Evolutionary conservation across 495 filamentous ascomycete genomes (phyloP), one percentile per base, ranked within the genome.

Genomic region (Xylaria palmicola): DNA sequence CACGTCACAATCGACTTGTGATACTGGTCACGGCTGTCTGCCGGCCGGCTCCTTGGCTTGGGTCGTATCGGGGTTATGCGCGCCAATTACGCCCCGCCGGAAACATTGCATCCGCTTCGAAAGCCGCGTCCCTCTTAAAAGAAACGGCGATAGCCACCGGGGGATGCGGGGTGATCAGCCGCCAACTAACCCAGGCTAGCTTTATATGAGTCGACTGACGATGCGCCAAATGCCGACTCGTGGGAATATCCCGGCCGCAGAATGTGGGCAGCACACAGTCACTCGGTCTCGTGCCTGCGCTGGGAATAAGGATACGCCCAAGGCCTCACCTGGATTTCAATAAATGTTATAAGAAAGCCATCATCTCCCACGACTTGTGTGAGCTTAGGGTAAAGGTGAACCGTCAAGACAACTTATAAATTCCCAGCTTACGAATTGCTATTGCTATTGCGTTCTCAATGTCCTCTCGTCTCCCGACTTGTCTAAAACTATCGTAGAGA

Each of bases 151-250:
- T 36, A 40, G 15, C 54, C 36, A 27, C 27, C 36, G 54, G 37
- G 54, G 37, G 17, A 47, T 57, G 54, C 54, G 54, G 54, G 54
- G 54, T 19, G 20, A 45, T 47, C 20, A 6, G 41, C 51, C 36
- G 20, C 51, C 41, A 43, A 55, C 34, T 24, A 40, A 15, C n/a
- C n/a, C n/a, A n/a, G n/a, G n/a, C n/a, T 40, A 4, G 10, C 15
- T 40, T 15, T 7, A 40, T 15, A 40, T 40, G 15, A 40, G 37
- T 40, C 37, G 10, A 40, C n/a, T n/a, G n/a, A n/a, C n/a, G 12
- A 37, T 17, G 12, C 12, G 24, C 15, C 22, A 17, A 19, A 34
- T 36, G 36, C 54, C 54, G 26, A 57, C 54, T 45, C 39, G 54
- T 57, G 54, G 54, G 17, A 47, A 57, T 45, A 57, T 5, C 17